Evolutionary conservation across 768 basidiomycete species (phyloP).

Genomic region (Phaeotremella skinneri): DNA sequence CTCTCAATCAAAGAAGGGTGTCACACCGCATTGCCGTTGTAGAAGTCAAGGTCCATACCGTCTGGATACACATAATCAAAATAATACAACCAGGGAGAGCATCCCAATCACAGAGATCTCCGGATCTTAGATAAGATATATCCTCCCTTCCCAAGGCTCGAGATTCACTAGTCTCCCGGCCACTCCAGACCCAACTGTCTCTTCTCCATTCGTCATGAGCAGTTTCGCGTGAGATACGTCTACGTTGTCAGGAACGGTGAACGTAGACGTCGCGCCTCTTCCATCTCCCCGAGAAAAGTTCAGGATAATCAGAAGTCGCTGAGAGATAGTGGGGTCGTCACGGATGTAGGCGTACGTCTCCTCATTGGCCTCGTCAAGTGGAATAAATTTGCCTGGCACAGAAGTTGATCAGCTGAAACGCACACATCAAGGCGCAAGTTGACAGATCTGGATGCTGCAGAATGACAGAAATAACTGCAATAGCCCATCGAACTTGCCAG

Average conservation of each 20-base stretch:
- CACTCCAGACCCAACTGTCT: conserved; percentile 17
- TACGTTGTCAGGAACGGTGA: conserved; percentile 16
- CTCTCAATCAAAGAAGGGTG: no score
- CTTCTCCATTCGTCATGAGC: conserved; percentile 23
- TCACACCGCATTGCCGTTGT: no score
- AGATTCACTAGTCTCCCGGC: conserved; percentile 14
- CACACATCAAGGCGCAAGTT: not conserved
- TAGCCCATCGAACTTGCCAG: conserved; percentile 54
- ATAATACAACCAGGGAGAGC: no score
- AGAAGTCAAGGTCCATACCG: no score
- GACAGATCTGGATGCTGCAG: not conserved
- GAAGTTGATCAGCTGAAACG: conserved; percentile 13
- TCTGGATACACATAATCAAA: no score
- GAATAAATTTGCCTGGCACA: conserved; percentile 64
- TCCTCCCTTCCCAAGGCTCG: conserved; percentile 26
- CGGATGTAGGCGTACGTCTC: conserved; percentile 60
- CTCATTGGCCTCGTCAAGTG: conserved; percentile 57
- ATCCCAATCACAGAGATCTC: no score
- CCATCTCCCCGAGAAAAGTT: conserved; percentile 38
- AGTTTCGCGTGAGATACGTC: conserved; percentile 28
- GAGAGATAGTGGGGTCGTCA: conserved; percentile 20
- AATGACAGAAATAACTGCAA: conserved; percentile 25
- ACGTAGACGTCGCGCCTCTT: conserved; percentile 15
- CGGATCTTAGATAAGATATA: conserved; percentile 21
- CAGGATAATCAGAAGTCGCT: conserved; percentile 46